Evolutionary conservation across 2,329 filamentous ascomycete species (phyloP), one percentile per base, ranked within the genome.

Genomic region (Neonectria hederae): DNA sequence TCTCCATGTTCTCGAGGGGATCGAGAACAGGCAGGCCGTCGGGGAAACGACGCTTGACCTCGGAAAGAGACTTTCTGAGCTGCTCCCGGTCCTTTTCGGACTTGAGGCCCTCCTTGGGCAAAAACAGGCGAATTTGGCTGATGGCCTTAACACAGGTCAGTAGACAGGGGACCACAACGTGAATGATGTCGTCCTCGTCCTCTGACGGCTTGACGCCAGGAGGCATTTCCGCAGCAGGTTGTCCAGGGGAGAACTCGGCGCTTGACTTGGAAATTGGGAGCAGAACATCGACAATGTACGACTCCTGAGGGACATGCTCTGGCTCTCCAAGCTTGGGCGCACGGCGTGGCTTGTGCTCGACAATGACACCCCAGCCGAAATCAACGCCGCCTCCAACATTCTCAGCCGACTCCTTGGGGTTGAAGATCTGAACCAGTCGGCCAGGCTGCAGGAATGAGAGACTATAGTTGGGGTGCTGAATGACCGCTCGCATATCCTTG

Each of bases 1-100:
- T 98, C 28, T 89, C 87, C 96, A 99, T 98, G 75, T 97, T 94
- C 78, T 98, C 94, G 42, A 99, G 90, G 0, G 96, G 96, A 74
- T 99, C 96, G 19, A 99, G 82, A 7, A 94, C 85, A 3, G 96
- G 91, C 61, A 99, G 83, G 3, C 96, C 96, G 75, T 99, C 96
- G 0, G 94, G 94, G 81, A 99, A 98, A 26, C 96, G 90, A 70
- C 89, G 89, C 79, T 92, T 87, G 17, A 97, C 90, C 78, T 98
- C 95, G 45, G 88, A 86, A 28, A 98, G 80, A 1, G 84, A 86
- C 69, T 92, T 92, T 61, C 90, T 88, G 53, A 92, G 86, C 17
- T 90, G 87, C 1, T 87, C 82, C 30, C 87, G 87, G 64, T 93
- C 87, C n/a, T 91, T 85, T 4, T 84, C 79, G 2, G 86, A 84